Evolutionary conservation across 2,329 filamentous ascomycete genomes (phyloP).

Genomic region (Cladosporium sp.): DNA sequence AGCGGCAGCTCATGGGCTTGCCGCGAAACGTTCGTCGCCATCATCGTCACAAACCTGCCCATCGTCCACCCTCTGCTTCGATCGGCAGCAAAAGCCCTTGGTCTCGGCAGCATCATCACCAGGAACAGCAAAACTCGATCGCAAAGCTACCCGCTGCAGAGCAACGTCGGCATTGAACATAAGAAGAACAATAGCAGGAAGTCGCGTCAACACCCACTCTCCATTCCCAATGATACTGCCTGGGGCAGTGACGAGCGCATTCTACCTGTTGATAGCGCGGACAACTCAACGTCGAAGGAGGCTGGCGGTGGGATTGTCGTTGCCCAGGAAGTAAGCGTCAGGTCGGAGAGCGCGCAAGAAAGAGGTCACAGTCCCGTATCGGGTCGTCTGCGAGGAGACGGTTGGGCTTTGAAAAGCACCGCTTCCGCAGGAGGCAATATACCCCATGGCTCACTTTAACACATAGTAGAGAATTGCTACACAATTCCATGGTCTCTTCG

Average conservation of each 20-base stretch:
- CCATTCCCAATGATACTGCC: neutral
- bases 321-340: neutral
- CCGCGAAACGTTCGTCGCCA: slow-evolving; percentile 4
- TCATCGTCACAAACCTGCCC: slow-evolving; percentile 6
- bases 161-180: neutral
- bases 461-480: too few relatives aligned
- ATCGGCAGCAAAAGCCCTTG: neutral
- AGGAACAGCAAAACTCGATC: neutral
- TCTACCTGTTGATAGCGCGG: neutral
- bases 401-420: neutral
- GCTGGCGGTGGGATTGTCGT: neutral
- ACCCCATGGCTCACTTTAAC: neutral
- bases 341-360: neutral
- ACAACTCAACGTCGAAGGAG: neutral
- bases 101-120: slow-evolving; percentile 1
- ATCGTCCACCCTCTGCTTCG: slow-evolving; percentile 5
- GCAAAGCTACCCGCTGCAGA: neutral
- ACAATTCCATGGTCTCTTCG: too few relatives aligned
- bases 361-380: neutral
- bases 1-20: slow-evolving; percentile 3
- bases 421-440: neutral
- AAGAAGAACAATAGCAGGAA: neutral
- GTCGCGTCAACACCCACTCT: neutral
- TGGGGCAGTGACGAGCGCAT: slow-evolving; percentile 8
- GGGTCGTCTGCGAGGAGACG: neutral